Conservation (phyloP, 805 yeast species). For the Limtongozyma cylindracea region DNA sequence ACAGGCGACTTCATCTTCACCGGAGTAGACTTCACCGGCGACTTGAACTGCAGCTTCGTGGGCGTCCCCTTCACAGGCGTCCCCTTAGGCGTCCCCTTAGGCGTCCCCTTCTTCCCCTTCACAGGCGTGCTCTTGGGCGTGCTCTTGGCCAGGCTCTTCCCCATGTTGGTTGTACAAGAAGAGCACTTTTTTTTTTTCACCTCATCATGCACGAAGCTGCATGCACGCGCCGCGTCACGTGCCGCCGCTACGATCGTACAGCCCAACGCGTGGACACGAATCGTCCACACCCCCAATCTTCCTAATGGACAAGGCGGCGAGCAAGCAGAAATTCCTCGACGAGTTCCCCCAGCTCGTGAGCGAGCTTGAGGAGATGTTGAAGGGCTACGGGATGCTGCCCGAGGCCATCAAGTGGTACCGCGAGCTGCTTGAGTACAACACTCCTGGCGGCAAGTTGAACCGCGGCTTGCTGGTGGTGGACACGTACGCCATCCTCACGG, state of each 20-base stretch:
- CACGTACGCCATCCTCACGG: slow-evolving; percentile 63
- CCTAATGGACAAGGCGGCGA: slow-evolving; percentile 8
- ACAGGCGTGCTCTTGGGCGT: not conserved
- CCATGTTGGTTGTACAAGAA: not conserved
- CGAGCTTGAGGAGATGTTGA: slow-evolving; percentile 40
- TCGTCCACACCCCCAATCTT: not conserved
- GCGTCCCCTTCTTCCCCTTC: not conserved
- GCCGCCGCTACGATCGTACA: not conserved
- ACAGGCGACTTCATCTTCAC: slow-evolving; percentile 1
- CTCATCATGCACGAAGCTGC: no score
- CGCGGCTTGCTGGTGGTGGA: slow-evolving; percentile 92
- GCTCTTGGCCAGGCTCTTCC: not conserved
- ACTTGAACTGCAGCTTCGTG: slow-evolving; percentile 6
- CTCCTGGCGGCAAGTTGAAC: slow-evolving; percentile 92
- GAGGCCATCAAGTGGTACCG: slow-evolving; percentile 77
- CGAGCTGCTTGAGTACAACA: slow-evolving; percentile 52
- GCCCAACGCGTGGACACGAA: not conserved
- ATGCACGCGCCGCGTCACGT: not conserved
- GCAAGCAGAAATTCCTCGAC: slow-evolving; percentile 29
- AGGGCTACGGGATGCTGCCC: slow-evolving; percentile 52
- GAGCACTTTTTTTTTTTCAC: not conserved
- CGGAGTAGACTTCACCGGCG: slow-evolving; percentile 1
- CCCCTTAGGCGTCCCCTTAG: not conserved
- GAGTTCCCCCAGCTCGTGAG: slow-evolving; percentile 58
- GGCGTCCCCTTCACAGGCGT: slow-evolving; percentile 3